These are phyloP conservation scores for Nicotiana undulata DNA, from an alignment of 257 asterid genomes.

Conservation along the genomic window DNA sequence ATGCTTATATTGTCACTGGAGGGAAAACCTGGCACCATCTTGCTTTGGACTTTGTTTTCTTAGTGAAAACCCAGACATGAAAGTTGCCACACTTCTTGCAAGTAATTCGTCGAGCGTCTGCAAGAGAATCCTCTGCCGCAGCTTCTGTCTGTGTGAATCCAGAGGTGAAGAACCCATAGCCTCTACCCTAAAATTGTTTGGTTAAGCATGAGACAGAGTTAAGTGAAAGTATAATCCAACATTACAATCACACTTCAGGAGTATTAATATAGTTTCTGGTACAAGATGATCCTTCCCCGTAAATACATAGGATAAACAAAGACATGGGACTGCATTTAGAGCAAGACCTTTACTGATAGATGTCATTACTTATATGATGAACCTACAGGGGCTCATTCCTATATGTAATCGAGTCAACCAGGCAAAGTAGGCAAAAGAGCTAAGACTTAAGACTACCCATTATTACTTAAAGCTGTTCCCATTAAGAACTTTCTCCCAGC, in stretches of 20 bases:
- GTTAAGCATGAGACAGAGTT: constrained; percentile 7
- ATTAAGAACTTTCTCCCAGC: neutral
- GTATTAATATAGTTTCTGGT: neutral
- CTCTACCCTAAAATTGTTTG: constrained; percentile 44
- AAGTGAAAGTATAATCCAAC: neutral
- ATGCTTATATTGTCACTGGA: constrained; percentile 1
- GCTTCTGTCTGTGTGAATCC: constrained; percentile 46
- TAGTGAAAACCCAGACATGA: constrained; percentile 71
- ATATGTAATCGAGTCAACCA: neutral
- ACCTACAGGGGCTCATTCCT: neutral
- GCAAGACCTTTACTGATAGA: neutral
- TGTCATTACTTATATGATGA: neutral
- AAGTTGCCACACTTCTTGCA: constrained; percentile 83
- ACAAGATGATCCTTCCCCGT: neutral
- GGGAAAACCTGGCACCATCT: constrained; percentile 91
- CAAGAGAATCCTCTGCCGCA: constrained; percentile 42
- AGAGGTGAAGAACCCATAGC: constrained; percentile 46
- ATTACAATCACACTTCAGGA: neutral
- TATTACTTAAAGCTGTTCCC: neutral
- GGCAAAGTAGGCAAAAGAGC: neutral
- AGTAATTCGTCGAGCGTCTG: constrained; percentile 63
- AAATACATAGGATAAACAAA: neutral
- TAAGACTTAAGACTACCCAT: neutral
- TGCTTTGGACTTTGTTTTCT: constrained; percentile 73
- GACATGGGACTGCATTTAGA: neutral